These are phyloP conservation scores for Sordariomycetes sp. DNA, from an alignment of 2,329 filamentous ascomycete genomes.

Conservation along the genomic window DNA sequence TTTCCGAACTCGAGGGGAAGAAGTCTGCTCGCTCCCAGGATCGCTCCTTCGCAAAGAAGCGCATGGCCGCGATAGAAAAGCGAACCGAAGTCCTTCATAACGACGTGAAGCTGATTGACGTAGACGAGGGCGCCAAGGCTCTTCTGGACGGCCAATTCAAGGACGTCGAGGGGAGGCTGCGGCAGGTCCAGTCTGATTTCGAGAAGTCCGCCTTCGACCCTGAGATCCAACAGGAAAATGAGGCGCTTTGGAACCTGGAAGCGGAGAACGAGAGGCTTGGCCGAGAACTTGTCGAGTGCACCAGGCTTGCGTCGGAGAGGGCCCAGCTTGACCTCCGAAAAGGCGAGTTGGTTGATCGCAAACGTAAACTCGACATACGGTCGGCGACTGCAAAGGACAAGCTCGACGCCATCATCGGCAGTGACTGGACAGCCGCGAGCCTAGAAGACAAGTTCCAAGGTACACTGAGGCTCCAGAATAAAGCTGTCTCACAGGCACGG, in stretches of 20 bases:
- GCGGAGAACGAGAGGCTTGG: constrained; percentile 61
- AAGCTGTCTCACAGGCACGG: constrained; percentile 52
- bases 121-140: constrained; percentile 78
- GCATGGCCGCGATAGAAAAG: constrained; percentile 63
- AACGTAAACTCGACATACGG: constrained; percentile 68
- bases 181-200: constrained; percentile 51
- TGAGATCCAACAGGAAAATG: constrained; percentile 56
- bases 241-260: constrained; percentile 58
- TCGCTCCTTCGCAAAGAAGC: constrained; percentile 62
- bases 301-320: constrained; percentile 67
- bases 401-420: constrained; percentile 53
- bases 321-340: constrained; percentile 76
- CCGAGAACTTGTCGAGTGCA: constrained; percentile 74
- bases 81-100: constrained; percentile 56
- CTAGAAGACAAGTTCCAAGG: constrained; percentile 63
- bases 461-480: constrained; percentile 45
- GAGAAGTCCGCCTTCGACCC: constrained; percentile 57
- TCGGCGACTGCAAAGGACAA: constrained; percentile 62
- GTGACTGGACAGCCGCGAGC: constrained; percentile 56
- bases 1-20: constrained; percentile 65
- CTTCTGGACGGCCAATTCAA: constrained; percentile 63
- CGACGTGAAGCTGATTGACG: constrained; percentile 59
- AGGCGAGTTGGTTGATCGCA: constrained; percentile 65
- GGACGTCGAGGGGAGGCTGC: constrained; percentile 55
- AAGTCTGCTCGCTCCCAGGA: constrained; percentile 64